Evolutionary conservation across 805 yeast species (phyloP).

Genomic region (Candida gorgasii): DNA sequence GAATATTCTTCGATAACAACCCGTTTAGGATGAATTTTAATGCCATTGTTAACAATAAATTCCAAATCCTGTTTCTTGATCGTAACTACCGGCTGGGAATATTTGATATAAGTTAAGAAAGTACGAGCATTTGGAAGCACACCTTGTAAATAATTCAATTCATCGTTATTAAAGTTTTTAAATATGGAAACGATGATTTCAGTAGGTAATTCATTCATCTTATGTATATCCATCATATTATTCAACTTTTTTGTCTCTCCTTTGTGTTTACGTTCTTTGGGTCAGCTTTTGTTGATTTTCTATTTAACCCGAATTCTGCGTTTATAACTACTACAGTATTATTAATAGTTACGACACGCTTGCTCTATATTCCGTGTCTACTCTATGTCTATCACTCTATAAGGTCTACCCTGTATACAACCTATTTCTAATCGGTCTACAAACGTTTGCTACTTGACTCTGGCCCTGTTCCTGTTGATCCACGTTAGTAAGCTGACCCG

Average conservation of each 20-base stretch:
- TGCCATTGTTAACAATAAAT: neutral
- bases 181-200: constrained; percentile 2
- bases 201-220: neutral
- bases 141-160: neutral
- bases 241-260: no score
- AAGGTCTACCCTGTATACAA: no score
- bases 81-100: neutral
- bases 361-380: no score
- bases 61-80: neutral
- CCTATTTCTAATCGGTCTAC: neutral
- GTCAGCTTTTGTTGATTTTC: no score
- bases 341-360: constrained; percentile 1
- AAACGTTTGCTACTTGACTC: no score
- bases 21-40: constrained; percentile 5
- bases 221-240: no score
- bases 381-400: no score
- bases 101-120: constrained; percentile 5
- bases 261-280: neutral
- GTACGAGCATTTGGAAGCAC: constrained; percentile 1
- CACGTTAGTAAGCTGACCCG: no score
- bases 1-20: constrained; percentile 7
- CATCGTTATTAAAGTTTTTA: neutral
- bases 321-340: constrained; percentile 4
- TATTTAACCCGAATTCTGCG: no score
- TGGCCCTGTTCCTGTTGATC: no score